Evolutionary conservation across 805 yeast genomes (phyloP).

Genomic region (Candida qinlingensis): DNA sequence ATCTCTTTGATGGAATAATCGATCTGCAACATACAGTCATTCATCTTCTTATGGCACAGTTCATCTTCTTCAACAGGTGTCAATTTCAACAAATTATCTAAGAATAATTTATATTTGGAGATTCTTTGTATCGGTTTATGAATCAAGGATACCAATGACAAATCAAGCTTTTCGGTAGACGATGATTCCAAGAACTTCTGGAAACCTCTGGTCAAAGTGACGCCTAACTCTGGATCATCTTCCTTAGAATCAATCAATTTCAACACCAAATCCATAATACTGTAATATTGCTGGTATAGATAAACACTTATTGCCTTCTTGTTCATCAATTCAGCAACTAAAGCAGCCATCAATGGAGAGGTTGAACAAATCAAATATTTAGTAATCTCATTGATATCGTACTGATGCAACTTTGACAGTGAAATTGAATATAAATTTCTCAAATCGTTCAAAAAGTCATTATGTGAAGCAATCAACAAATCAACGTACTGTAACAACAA

Average conservation of each 20-base stretch:
- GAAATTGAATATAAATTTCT: slow-evolving; percentile 11
- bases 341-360: slow-evolving; percentile 22
- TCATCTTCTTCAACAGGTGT: slow-evolving; percentile 20
- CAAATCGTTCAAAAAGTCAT: slow-evolving; percentile 25
- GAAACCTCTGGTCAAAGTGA: slow-evolving; percentile 26
- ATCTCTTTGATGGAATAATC: slow-evolving; percentile 25
- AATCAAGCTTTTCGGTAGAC: slow-evolving; percentile 38
- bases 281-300: slow-evolving; percentile 32
- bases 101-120: slow-evolving; percentile 44
- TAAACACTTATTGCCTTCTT: slow-evolving; percentile 22
- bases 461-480: slow-evolving; percentile 30
- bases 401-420: neutral
- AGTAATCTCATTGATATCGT: neutral
- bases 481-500: slow-evolving; percentile 27
- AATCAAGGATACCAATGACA: slow-evolving; percentile 47
- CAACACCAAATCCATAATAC: slow-evolving; percentile 29
- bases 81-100: slow-evolving; percentile 35
- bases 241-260: slow-evolving; percentile 27
- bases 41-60: slow-evolving; percentile 12
- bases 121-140: slow-evolving; percentile 50
- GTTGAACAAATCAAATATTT: slow-evolving; percentile 6
- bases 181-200: slow-evolving; percentile 36
- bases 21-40: slow-evolving; percentile 12
- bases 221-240: slow-evolving; percentile 21
- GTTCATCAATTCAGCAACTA: slow-evolving; percentile 20